A percentile compares a stretch with the other conserved stretches of the same genome.
phyloP scores from a whole-genome alignment of 2,329 filamentous ascomycete species.

The Penicillium sp. region DNA sequence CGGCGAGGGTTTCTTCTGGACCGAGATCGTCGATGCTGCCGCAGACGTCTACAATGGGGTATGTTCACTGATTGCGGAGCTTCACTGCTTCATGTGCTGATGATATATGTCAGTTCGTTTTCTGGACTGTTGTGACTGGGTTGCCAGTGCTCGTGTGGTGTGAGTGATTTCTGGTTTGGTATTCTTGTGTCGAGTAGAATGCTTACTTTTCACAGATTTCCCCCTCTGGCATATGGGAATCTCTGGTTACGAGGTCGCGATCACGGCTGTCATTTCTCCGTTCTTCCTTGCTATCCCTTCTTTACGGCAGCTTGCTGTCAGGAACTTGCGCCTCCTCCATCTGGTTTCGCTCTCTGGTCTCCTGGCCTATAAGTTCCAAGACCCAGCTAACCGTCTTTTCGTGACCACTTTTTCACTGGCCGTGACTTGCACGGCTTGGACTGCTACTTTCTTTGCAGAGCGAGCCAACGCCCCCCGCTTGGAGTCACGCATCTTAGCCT shows the following conservation, averaged over 20 bases:
- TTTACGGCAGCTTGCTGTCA: conserved; percentile 61
- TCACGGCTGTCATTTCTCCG: conserved; percentile 79
- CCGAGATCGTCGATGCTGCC: conserved; percentile 68
- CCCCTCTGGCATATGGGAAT: conserved; percentile 99
- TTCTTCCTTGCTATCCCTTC: conserved; percentile 66
- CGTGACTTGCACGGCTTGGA: conserved; percentile 77
- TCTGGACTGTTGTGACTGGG: conserved; percentile 91
- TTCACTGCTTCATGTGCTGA: conserved; percentile 18
- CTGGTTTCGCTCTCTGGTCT: conserved; percentile 73
- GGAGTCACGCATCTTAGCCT: conserved; percentile 75
- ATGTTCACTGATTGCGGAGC: conserved; percentile 28
- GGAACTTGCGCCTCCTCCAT: conserved; percentile 65
- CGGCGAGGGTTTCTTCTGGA: conserved; percentile 64
- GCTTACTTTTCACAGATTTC: conserved; percentile 58
- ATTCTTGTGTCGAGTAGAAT: not conserved
- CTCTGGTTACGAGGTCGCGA: conserved; percentile 85
- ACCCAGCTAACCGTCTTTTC: conserved; percentile 71
- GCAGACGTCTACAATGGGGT: conserved; percentile 91
- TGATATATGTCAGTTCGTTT: conserved; percentile 61
- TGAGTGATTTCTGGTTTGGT: conserved; percentile 45
- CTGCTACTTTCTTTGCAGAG: conserved; percentile 73
- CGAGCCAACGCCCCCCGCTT: conserved; percentile 67
- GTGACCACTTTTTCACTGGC: conserved; percentile 73
- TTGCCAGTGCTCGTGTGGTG: conserved; percentile 89
- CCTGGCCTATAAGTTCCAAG: conserved; percentile 67